Conservation (phyloP, 805 yeast species). For the Torulaspora gathmanii region DNA sequence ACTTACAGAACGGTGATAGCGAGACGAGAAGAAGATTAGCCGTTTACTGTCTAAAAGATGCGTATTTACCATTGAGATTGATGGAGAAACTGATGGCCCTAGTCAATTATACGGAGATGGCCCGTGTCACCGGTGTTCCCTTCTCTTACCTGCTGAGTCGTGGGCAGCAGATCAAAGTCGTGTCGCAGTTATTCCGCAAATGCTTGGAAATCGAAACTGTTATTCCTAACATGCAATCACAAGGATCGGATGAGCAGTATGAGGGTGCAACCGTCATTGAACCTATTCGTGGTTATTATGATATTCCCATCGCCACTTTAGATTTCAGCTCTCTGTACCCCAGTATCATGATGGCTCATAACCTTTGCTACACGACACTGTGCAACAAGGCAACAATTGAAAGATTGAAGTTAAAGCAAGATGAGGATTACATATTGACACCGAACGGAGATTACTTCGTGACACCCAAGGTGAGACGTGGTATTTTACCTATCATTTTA, state of each 20-base stretch:
- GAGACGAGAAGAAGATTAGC: constrained; percentile 95
- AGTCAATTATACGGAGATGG: constrained; percentile 98
- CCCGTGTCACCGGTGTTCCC: constrained; percentile 98
- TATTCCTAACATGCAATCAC: constrained; percentile 80
- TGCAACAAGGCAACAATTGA: constrained; percentile 65
- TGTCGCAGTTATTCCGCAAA: constrained; percentile 90
- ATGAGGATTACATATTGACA: constrained; percentile 73
- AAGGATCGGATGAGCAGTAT: constrained; percentile 83
- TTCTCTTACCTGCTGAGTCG: constrained; percentile 81
- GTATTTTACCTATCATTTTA: constrained; percentile 86
- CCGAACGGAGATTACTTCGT: constrained; percentile 94
- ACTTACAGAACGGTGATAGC: constrained; percentile 82
- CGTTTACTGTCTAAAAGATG: constrained; percentile 94
- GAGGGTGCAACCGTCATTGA: constrained; percentile 99
- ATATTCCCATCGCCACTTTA: constrained; percentile 93
- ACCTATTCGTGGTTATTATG: constrained; percentile 92
- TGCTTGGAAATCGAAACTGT: constrained; percentile 82
- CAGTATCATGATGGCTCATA: constrained; percentile 98
- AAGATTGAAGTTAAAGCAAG: constrained; percentile 56
- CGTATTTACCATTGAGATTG: constrained; percentile 81
- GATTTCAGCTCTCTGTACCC: constrained; percentile 98
- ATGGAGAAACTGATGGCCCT: constrained; percentile 92
- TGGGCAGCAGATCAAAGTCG: constrained; percentile 97
- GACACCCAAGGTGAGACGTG: constrained; percentile 62
- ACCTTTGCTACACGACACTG: constrained; percentile 89